Conservation (phyloP, 306 rosid species). For the Cicer chorassanicum region DNA sequence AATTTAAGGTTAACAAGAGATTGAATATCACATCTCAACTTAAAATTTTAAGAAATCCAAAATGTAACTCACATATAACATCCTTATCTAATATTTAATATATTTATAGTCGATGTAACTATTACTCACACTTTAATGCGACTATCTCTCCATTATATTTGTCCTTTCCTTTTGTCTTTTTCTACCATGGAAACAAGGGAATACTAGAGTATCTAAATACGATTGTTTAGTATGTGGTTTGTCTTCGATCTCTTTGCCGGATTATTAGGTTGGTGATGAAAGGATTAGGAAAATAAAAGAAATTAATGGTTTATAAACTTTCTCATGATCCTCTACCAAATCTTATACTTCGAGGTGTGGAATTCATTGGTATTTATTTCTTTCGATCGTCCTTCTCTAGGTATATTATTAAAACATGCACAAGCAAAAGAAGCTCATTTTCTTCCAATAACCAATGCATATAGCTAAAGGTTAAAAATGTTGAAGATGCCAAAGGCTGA, state of each 20-base stretch:
- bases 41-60: too few species aligned
- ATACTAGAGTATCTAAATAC: background rate
- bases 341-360: background rate
- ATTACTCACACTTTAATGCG: too few species aligned
- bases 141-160: background rate
- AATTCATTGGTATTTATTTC: background rate
- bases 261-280: background rate
- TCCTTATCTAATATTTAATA: too few species aligned
- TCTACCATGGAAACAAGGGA: background rate
- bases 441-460: conserved; percentile 31
- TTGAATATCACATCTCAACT: too few species aligned
- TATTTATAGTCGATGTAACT: too few species aligned
- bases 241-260: background rate
- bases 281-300: background rate
- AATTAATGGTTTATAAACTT: background rate
- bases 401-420: background rate
- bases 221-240: background rate
- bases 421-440: conserved; percentile 1
- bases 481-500: conserved; percentile 39
- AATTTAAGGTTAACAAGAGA: too few species aligned
- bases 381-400: background rate
- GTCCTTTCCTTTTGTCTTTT: background rate
- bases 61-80: too few species aligned
- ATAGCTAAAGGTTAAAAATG: conserved; percentile 24
- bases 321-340: too few species aligned